Conservation (phyloP, 2,329 filamentous ascomycete species). For the Coniochaeta ligniaria region DNA sequence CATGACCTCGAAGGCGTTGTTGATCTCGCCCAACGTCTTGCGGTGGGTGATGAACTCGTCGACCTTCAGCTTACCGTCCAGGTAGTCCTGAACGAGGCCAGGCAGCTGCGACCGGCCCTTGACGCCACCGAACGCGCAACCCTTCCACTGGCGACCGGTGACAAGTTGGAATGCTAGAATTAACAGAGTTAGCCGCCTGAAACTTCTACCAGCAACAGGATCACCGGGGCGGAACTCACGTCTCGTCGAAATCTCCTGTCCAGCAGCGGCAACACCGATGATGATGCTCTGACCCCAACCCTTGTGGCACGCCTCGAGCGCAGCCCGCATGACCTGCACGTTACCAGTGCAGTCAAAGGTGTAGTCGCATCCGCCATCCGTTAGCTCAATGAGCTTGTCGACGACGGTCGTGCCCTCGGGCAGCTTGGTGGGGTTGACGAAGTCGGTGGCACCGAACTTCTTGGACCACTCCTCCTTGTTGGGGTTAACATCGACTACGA, state of each 20-base stretch:
- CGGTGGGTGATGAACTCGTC: conserved; percentile 99
- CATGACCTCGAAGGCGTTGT: conserved; percentile 84
- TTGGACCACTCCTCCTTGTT: conserved; percentile 83
- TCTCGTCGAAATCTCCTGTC: conserved; percentile 89
- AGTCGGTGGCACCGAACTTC: conserved; percentile 95
- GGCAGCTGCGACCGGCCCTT: conserved; percentile 93
- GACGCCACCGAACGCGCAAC: conserved; percentile 95
- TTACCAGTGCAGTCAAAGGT: conserved; percentile 99
- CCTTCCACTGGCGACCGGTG: conserved; percentile 95
- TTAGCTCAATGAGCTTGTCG: conserved; percentile 93
- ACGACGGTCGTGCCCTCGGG: conserved; percentile 69
- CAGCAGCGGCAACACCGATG: conserved; percentile 93
- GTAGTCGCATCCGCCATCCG: conserved; percentile 95
- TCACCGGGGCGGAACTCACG: conserved; percentile 54
- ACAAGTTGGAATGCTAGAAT: conserved; percentile 80
- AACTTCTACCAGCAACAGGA: neutral
- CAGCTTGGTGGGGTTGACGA: conserved; percentile 85
- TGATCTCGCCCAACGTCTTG: conserved; percentile 75
- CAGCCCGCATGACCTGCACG: conserved; percentile 89
- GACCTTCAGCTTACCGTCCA: conserved; percentile 86
- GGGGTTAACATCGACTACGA: conserved; percentile 72
- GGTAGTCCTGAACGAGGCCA: conserved; percentile 81
- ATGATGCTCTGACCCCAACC: conserved; percentile 98
- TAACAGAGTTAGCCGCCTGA: neutral
- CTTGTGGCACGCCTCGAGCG: conserved; percentile 97